Evolutionary conservation across 2,329 filamentous ascomycete genomes (phyloP).

Genomic region (Pleomassaria siparia): DNA sequence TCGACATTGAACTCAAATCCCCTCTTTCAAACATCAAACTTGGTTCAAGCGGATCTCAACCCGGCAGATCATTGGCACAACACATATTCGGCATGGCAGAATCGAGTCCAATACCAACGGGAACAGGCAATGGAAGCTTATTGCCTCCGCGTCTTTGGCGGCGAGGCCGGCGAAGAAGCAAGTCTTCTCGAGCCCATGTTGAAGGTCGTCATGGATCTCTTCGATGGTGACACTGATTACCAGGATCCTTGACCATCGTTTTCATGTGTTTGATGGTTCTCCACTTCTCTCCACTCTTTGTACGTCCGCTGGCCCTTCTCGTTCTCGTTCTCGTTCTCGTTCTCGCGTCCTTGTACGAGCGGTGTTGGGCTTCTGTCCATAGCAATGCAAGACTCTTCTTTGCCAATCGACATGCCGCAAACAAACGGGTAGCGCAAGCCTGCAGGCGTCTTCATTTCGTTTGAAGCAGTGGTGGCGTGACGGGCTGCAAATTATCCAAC

Average conservation of each 20-base stretch:
- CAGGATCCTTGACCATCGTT: conserved; percentile 41
- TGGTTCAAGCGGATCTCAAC: conserved; percentile 17
- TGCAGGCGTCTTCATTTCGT: conserved; percentile 19
- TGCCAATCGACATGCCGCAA: conserved; percentile 8
- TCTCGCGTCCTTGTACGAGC: conserved; percentile 7
- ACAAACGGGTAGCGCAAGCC: conserved; percentile 16
- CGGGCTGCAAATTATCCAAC: conserved; percentile 6
- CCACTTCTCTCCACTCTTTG: conserved; percentile 14
- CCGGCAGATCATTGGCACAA: conserved; percentile 39
- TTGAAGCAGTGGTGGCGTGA: conserved; percentile 21
- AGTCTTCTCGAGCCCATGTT: conserved; percentile 49
- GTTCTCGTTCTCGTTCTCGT: conserved; percentile 5
- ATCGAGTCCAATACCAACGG: conserved; percentile 30
- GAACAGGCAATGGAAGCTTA: conserved; percentile 36
- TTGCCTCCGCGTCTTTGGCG: conserved; percentile 48
- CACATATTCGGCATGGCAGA: conserved; percentile 42
- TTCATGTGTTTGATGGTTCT: neutral
- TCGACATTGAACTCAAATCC: conserved; percentile 22
- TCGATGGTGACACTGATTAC: conserved; percentile 49
- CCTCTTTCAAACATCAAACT: conserved; percentile 21
- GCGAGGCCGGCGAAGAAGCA: conserved; percentile 45
- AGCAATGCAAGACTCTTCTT: conserved; percentile 28
- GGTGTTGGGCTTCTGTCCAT: conserved; percentile 24
- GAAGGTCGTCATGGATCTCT: conserved; percentile 50
- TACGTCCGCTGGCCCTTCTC: conserved; percentile 5